phyloP scores from a whole-genome alignment of 2,329 filamentous ascomycete species.

The Xylaria sp. region DNA sequence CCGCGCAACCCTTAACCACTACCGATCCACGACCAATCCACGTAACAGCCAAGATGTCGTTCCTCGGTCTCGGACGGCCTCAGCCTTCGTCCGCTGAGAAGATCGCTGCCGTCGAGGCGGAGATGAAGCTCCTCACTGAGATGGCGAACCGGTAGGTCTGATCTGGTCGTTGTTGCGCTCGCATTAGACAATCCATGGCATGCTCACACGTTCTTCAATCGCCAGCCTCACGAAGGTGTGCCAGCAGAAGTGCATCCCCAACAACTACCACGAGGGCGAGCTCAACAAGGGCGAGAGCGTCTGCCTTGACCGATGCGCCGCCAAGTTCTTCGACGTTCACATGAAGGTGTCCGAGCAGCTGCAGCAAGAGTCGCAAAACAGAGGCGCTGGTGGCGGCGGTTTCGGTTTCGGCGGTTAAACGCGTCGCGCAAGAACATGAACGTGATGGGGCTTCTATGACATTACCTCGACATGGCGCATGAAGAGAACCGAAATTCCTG shows the following conservation, averaged over 20 bases:
- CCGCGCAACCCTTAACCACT: neutral
- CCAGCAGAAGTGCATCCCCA: slow-evolving; percentile 88
- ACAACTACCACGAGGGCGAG: slow-evolving; percentile 89
- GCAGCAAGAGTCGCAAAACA: slow-evolving; percentile 74
- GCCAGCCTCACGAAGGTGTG: slow-evolving; percentile 78
- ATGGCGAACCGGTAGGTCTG: slow-evolving; percentile 86
- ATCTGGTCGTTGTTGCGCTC: neutral
- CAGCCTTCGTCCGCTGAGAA: slow-evolving; percentile 95
- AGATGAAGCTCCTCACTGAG: slow-evolving; percentile 95
- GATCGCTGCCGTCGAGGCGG: slow-evolving; percentile 90
- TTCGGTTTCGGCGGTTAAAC: slow-evolving; percentile 41
- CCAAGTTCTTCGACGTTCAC: slow-evolving; percentile 98
- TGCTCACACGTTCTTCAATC: slow-evolving; percentile 13
- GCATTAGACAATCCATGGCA: neutral
- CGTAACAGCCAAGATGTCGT: slow-evolving; percentile 54
- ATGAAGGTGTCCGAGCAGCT: slow-evolving; percentile 97
- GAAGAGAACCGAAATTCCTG: slow-evolving; percentile 2
- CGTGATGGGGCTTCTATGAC: neutral
- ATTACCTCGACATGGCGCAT: neutral
- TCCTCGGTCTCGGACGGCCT: slow-evolving; percentile 66
- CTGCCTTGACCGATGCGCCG: slow-evolving; percentile 93
- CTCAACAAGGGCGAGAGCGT: slow-evolving; percentile 99
- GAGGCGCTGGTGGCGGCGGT: slow-evolving; percentile 49
- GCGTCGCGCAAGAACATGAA: neutral
- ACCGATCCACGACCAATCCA: neutral